A percentile compares a stretch with the other conserved stretches of the same genome.
phyloP scores from a whole-genome alignment of 1,284 basidiomycete genomes.

The Apiotrichum sp. region DNA sequence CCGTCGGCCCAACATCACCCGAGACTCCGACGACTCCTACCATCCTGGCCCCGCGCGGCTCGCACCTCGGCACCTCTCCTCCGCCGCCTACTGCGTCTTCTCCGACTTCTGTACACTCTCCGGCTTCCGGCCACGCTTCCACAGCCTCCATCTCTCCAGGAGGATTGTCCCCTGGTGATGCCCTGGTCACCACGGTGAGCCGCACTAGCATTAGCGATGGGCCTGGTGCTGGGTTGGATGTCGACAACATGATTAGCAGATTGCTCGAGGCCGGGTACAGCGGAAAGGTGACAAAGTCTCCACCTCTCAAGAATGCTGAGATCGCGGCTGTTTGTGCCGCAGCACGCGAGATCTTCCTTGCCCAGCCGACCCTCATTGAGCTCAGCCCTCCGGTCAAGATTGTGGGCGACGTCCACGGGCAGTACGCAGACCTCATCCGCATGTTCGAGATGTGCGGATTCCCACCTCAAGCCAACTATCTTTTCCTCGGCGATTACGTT shows the following conservation, averaged over 20 bases:
- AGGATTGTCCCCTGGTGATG: slow-evolving; percentile 23
- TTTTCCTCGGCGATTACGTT: slow-evolving; percentile 98
- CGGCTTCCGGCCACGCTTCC: slow-evolving; percentile 24
- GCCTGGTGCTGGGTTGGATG: slow-evolving; percentile 58
- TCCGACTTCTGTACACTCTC: slow-evolving; percentile 10
- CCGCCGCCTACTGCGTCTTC: slow-evolving; percentile 35
- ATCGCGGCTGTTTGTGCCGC: slow-evolving; percentile 92
- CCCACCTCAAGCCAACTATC: slow-evolving; percentile 93
- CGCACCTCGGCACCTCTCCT: slow-evolving; percentile 29
- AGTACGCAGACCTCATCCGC: slow-evolving; percentile 96
- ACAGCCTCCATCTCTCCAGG: slow-evolving; percentile 20
- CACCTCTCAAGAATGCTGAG: slow-evolving; percentile 94
- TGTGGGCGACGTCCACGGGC: slow-evolving; percentile 97
- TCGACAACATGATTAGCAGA: slow-evolving; percentile 97
- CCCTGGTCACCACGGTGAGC: slow-evolving; percentile 33
- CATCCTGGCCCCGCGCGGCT: slow-evolving; percentile 40
- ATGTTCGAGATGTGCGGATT: slow-evolving; percentile 99
- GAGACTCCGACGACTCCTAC: slow-evolving; percentile 44
- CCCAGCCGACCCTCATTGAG: slow-evolving; percentile 95
- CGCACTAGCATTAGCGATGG: slow-evolving; percentile 23
- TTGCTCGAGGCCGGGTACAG: slow-evolving; percentile 96
- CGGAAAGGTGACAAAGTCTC: slow-evolving; percentile 94
- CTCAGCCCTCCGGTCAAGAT: slow-evolving; percentile 98
- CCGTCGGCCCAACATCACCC: not conserved
- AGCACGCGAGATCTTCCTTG: slow-evolving; percentile 94